Conservation (phyloP, 768 basidiomycete genomes). For the Neoboletus magnificus region DNA sequence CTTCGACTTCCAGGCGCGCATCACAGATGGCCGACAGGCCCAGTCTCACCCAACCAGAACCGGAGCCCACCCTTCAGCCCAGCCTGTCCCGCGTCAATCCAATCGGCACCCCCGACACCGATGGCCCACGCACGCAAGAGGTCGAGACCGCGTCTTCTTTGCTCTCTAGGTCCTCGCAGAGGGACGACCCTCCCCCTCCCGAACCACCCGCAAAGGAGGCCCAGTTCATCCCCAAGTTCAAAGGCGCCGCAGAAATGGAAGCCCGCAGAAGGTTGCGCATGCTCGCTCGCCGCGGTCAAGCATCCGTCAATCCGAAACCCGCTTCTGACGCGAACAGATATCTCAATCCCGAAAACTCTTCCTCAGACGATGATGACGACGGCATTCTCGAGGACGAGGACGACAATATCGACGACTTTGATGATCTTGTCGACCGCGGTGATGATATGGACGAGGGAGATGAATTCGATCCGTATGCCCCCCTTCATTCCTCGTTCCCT, state of each 20-base stretch:
- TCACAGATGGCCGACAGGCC: constrained; percentile 24
- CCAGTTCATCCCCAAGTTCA: constrained; percentile 75
- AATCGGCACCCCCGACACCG: constrained; percentile 8
- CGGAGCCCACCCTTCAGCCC: neutral
- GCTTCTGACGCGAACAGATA: constrained; percentile 32
- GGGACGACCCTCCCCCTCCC: constrained; percentile 15
- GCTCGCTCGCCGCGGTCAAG: constrained; percentile 52
- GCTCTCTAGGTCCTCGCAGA: neutral
- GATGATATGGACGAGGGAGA: constrained; percentile 62
- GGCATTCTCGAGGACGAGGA: constrained; percentile 46
- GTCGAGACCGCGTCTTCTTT: neutral
- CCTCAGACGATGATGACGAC: constrained; percentile 54
- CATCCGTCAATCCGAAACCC: constrained; percentile 25
- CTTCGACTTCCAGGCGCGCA: constrained; percentile 49
- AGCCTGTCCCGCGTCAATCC: constrained; percentile 11
- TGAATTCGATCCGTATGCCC: constrained; percentile 76
- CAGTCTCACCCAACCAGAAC: constrained; percentile 5
- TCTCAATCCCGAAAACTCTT: constrained; percentile 46
- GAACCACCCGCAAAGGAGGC: constrained; percentile 47
- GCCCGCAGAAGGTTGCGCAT: constrained; percentile 62
- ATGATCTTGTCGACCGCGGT: constrained; percentile 46
- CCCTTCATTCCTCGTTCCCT: constrained; percentile 1
- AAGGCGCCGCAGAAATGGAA: constrained; percentile 86
- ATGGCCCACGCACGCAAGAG: constrained; percentile 9
- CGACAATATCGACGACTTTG: constrained; percentile 49